A percentile compares a stretch with the other conserved stretches of the same genome.
Conservation (phyloP, 129 eudicot genomes). For the Smallanthus sonchifolius region DNA sequence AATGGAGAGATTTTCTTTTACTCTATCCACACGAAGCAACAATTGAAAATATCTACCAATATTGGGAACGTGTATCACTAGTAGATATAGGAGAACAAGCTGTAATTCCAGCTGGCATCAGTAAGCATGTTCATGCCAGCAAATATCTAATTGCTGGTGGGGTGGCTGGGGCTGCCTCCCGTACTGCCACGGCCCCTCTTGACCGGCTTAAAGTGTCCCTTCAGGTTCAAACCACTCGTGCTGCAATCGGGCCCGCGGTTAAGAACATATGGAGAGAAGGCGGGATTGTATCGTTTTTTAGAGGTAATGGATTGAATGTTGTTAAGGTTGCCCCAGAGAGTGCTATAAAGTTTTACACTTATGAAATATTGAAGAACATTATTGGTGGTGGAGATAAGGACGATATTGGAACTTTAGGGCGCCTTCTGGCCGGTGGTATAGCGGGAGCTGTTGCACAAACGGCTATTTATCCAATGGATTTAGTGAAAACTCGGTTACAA, state of each 20-base stretch:
- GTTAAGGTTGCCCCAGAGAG: conserved; percentile 98
- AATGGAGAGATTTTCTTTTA: conserved; percentile 94
- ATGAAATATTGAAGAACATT: conserved; percentile 62
- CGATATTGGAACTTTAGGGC: conserved; percentile 72
- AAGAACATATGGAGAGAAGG: conserved; percentile 76
- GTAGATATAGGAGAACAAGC: conserved; percentile 98
- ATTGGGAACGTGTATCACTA: conserved; percentile 90
- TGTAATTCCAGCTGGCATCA: conserved; percentile 85
- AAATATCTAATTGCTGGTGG: conserved; percentile 92
- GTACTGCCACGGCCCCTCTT: conserved; percentile 96
- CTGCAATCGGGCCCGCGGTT: conserved; percentile 58
- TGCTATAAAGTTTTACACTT: conserved; percentile 87
- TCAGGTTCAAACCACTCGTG: conserved; percentile 77
- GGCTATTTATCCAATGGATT: conserved; percentile 93
- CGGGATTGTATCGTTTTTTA: conserved; percentile 60
- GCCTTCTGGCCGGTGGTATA: conserved; percentile 88
- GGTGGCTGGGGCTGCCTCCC: conserved; percentile 95
- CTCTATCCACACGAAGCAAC: conserved; percentile 97
- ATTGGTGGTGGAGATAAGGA: conserved; percentile 69
- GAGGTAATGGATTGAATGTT: conserved; percentile 88
- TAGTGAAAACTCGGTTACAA: conserved; percentile 90
- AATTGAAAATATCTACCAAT: conserved; percentile 78
- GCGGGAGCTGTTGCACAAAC: conserved; percentile 98
- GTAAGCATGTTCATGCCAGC: conserved; percentile 77
- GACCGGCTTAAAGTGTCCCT: conserved; percentile 84